Conservation (phyloP, 2,329 filamentous ascomycete genomes). For the Ophiosphaerella korrae region DNA sequence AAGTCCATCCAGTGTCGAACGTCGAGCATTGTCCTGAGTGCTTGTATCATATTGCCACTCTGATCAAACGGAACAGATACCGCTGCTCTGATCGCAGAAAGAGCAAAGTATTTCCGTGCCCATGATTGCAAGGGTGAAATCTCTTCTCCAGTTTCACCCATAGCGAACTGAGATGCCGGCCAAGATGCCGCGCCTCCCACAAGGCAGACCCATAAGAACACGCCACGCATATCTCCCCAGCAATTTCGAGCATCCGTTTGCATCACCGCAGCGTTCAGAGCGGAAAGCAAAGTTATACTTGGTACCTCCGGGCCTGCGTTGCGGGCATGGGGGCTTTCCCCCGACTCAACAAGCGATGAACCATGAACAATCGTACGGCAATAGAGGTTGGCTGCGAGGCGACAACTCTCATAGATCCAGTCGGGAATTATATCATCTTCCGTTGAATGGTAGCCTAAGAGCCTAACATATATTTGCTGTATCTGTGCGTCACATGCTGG, state of each 20-base stretch:
- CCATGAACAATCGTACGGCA: constrained; percentile 36
- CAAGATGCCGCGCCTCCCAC: constrained; percentile 37
- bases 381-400: constrained; percentile 40
- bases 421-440: constrained; percentile 21
- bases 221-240: constrained; percentile 36
- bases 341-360: constrained; percentile 30
- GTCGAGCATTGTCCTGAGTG: constrained; percentile 32
- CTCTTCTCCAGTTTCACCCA: constrained; percentile 11
- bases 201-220: constrained; percentile 40
- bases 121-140: constrained; percentile 16
- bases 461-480: constrained; percentile 30
- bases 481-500: constrained; percentile 27
- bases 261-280: constrained; percentile 31
- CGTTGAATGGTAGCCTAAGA: constrained; percentile 20
- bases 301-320: constrained; percentile 8
- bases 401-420: constrained; percentile 40
- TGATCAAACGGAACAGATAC: constrained; percentile 27
- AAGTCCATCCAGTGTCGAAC: constrained; percentile 28
- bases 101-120: constrained; percentile 38
- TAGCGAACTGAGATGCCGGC: constrained; percentile 6
- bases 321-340: constrained; percentile 19
- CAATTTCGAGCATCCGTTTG: constrained; percentile 26
- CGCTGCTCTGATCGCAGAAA: constrained; percentile 30
- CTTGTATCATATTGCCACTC: constrained; percentile 25
- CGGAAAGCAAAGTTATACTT: constrained; percentile 20